A percentile compares a stretch with the other conserved stretches of the same genome.
Evolutionary conservation across 2,329 filamentous ascomycete species (phyloP).

Genomic region (Trichoderma sp.): DNA sequence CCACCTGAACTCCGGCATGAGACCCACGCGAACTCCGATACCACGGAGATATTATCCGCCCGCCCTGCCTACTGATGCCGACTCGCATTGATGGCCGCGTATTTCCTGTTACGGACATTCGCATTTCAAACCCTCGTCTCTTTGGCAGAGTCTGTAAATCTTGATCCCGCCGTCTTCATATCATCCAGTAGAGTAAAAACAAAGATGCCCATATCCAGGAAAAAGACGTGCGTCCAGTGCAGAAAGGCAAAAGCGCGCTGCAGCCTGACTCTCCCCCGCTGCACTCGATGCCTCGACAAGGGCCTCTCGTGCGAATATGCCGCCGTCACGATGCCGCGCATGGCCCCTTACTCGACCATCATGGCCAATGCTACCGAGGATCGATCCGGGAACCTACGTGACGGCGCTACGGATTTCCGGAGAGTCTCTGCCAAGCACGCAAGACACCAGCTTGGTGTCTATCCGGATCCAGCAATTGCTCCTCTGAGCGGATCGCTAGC

Average conservation of each 20-base stretch:
- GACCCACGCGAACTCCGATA: conserved; percentile 21
- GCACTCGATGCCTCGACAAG: conserved; percentile 24
- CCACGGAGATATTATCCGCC: not conserved
- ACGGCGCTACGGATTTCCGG: not conserved
- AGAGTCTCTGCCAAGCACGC: not conserved
- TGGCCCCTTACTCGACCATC: not conserved
- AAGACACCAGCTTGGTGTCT: not conserved
- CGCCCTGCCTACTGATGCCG: not conserved
- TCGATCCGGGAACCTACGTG: not conserved
- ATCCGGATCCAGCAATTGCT: not conserved
- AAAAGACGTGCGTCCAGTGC: conserved; percentile 28
- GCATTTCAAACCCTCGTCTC: not conserved
- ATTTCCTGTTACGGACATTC: not conserved
- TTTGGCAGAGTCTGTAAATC: not conserved
- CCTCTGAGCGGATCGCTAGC: not conserved
- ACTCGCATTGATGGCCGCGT: not conserved
- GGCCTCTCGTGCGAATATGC: conserved; percentile 25
- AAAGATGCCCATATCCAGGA: conserved; percentile 27
- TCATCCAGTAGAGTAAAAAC: not conserved
- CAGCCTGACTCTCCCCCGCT: conserved; percentile 22
- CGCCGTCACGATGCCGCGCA: not conserved
- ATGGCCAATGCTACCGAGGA: not conserved
- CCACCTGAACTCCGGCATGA: conserved; percentile 22
- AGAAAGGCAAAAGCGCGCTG: conserved; percentile 27
- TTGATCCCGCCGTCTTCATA: not conserved